Evolutionary conservation across 1,284 basidiomycete genomes (phyloP).

Genomic region (Puccinia triticina): DNA sequence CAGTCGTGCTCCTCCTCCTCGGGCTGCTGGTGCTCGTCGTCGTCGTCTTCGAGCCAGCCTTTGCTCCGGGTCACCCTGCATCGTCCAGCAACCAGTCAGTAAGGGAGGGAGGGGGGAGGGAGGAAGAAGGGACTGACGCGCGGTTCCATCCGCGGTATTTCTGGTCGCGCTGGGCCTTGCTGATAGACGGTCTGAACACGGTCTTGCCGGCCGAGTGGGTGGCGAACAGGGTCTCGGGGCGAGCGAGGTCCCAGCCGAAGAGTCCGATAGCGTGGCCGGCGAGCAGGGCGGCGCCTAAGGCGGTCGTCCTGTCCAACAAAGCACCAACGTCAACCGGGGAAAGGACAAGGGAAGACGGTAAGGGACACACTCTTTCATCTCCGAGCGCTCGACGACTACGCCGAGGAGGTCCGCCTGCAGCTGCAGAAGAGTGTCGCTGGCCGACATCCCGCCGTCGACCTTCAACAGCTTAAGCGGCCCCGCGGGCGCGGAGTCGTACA

Average conservation of each 20-base stretch:
- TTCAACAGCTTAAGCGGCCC: conserved; percentile 76
- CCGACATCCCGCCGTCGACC: conserved; percentile 72
- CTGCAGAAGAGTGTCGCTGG: conserved; percentile 75
- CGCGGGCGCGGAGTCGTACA: not conserved
- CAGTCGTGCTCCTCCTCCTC: not conserved
- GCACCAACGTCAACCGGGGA: not conserved
- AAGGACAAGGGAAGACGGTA: not conserved
- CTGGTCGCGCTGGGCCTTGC: not conserved
- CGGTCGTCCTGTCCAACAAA: conserved; percentile 72
- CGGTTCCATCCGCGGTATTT: conserved; percentile 43
- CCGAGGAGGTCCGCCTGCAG: conserved; percentile 90
- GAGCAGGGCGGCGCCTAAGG: conserved; percentile 92
- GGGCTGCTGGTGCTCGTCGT: not conserved
- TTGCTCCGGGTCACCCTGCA: conserved; percentile 39
- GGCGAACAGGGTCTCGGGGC: conserved; percentile 75
- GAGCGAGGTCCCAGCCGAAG: conserved; percentile 89
- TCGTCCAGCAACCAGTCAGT: too few species aligned
- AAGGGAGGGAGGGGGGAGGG: too few species aligned
- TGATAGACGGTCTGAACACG: conserved; percentile 12
- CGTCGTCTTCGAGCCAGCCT: conserved; percentile 42
- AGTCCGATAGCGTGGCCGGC: conserved; percentile 84
- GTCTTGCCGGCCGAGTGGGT: conserved; percentile 14
- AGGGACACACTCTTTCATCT: conserved; percentile 80
- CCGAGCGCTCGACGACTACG: conserved; percentile 84
- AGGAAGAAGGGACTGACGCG: conserved; percentile 21